Evolutionary conservation across 805 yeast species (phyloP).

Genomic region (Pichia pseudocactophila): DNA sequence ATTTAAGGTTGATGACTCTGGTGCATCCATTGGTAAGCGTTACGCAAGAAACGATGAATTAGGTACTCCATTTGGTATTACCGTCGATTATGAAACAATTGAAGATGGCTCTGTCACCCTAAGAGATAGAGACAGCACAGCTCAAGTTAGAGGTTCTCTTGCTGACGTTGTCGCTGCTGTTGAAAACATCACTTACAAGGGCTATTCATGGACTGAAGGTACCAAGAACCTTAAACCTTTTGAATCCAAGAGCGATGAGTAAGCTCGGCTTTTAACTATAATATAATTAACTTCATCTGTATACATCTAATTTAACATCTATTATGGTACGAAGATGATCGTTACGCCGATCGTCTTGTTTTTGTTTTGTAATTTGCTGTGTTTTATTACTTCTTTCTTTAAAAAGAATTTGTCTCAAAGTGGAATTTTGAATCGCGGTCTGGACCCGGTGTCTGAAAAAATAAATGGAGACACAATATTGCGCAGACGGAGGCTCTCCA

Average conservation of each 20-base stretch:
- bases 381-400: too few relatives aligned
- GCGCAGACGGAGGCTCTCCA: not conserved
- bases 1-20: constrained; percentile 92
- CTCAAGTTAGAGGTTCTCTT: constrained; percentile 88
- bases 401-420: too few relatives aligned
- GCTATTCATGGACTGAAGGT: constrained; percentile 78
- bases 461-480: not conserved
- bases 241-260: constrained; percentile 52
- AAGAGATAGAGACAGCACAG: constrained; percentile 95
- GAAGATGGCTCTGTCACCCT: constrained; percentile 83
- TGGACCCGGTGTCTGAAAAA: not conserved
- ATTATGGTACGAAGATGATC: too few relatives aligned
- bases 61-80: constrained; percentile 98
- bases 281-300: too few relatives aligned
- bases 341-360: too few relatives aligned
- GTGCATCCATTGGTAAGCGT: constrained; percentile 96
- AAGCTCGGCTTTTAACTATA: too few relatives aligned
- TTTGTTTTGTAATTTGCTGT: too few relatives aligned
- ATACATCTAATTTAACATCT: too few relatives aligned
- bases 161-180: constrained; percentile 65
- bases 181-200: constrained; percentile 64
- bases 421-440: too few relatives aligned
- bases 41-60: constrained; percentile 97
- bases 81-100: constrained; percentile 89
- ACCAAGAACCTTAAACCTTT: constrained; percentile 64